Base-by-base conservation (phyloP, 495 filamentous ascomycete species). In the Emericellopsis terricola region DNA sequence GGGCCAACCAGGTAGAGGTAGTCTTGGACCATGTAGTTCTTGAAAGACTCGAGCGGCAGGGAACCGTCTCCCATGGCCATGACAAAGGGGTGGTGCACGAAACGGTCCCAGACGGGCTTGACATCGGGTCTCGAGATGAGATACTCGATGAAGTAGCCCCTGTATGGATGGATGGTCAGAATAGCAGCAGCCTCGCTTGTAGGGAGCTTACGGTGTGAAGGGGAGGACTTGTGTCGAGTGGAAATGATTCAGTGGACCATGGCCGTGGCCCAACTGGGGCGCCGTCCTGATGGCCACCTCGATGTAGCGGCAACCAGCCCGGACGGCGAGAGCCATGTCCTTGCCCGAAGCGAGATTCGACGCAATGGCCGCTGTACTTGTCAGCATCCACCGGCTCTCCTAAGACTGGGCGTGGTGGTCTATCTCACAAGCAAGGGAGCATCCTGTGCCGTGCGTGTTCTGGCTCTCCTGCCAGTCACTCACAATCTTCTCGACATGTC, bases 401-500 rank as follows among this genome's bases (percentile, higher is more conserved):
- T 11, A 26, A 6, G 23, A 3, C 13, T 34, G 17, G 26, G 5
- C 4, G n/a, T 5, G 9, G 15, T 5, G 13, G 27, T n/a, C 15
- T n/a, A n/a, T 23, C 71, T 56, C 49, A 76, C 78, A 94, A 34
- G 89, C 89, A 35, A 97, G 69, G 10, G 84, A 89, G 46, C 89
- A 97, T 14, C 89, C 89, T 5, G 89, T 97, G 2, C 89, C 89
- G 53, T 97, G 89, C 2, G 89, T 97, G 41, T 89, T 85, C 39
- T 63, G 77, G 4, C 76, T 78, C 2, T 64, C 49, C 15, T 78
- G 54, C 46, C 75, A 94, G 2, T 61, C 62, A 7, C 64, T 78
- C 51, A 85, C 71, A 28, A 89, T 65, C 17, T 72, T 54, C 1
- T 66, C 60, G 0, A 56, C 43, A 13, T 67, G 41, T 0, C 56